Conservation (phyloP, 1,284 basidiomycete genomes). For the Schizophyllum commune region DNA sequence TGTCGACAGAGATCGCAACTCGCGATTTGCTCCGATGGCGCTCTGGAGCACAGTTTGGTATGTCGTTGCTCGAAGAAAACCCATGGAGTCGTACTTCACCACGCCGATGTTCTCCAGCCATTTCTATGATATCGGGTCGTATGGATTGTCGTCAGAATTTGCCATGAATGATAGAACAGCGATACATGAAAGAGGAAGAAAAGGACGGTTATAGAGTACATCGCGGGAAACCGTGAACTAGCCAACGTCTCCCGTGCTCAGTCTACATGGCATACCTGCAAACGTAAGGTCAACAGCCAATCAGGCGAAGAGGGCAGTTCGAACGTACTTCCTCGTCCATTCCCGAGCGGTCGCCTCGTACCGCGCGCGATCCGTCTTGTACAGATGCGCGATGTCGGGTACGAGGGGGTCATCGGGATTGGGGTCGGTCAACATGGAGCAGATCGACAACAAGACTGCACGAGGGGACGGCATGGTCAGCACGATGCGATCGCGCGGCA, state of each 20-base stretch:
- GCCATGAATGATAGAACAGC: not conserved
- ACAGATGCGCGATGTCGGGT: constrained; percentile 80
- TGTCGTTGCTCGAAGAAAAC: too few relatives aligned
- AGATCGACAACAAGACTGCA: constrained; percentile 86
- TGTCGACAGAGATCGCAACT: too few relatives aligned
- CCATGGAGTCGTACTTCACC: too few relatives aligned
- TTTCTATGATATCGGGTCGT: too few relatives aligned
- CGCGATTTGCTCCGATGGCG: too few relatives aligned
- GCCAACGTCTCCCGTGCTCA: not conserved
- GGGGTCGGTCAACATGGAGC: constrained; percentile 95
- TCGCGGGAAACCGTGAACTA: not conserved
- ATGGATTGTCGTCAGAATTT: not conserved
- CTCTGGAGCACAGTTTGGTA: too few relatives aligned
- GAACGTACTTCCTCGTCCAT: constrained; percentile 92
- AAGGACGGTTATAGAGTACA: not conserved
- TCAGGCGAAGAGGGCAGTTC: not conserved
- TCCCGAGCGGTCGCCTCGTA: constrained; percentile 95
- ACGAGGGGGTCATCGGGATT: constrained; percentile 90
- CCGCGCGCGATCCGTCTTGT: constrained; percentile 91
- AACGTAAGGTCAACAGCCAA: not conserved
- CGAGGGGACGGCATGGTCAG: constrained; percentile 1
- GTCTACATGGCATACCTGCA: not conserved
- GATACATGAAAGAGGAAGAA: not conserved
- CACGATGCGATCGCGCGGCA: constrained; percentile 2
- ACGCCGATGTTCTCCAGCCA: too few relatives aligned